Conservation (phyloP, 495 filamentous ascomycete genomes). For the Xylaria venustula region DNA sequence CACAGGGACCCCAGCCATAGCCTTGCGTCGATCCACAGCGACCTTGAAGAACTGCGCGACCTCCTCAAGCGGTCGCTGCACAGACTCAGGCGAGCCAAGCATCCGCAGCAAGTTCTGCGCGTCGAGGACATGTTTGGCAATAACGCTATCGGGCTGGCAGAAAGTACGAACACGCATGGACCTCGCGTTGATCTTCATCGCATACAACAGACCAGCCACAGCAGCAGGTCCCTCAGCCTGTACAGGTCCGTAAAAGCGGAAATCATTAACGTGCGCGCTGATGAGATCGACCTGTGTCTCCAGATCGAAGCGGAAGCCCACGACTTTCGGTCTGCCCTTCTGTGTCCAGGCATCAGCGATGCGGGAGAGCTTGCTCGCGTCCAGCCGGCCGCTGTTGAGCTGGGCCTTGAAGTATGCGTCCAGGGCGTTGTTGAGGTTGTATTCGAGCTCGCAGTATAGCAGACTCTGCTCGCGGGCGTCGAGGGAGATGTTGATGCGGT, state of each 20-base stretch:
- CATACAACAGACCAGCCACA: slow-evolving; percentile 36
- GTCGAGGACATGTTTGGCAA: slow-evolving; percentile 46
- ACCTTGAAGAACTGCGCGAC: slow-evolving; percentile 38
- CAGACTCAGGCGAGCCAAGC: slow-evolving; percentile 27
- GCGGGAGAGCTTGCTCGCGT: slow-evolving; percentile 30
- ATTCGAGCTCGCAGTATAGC: slow-evolving; percentile 48
- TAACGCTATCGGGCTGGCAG: slow-evolving; percentile 48
- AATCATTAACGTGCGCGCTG: slow-evolving; percentile 34
- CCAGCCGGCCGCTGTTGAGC: slow-evolving; percentile 38
- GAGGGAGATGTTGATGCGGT: slow-evolving; percentile 36
- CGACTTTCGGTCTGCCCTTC: slow-evolving; percentile 42
- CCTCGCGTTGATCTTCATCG: slow-evolving; percentile 40
- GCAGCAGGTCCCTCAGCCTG: slow-evolving; percentile 19
- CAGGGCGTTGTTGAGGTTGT: slow-evolving; percentile 31
- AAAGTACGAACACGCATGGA: slow-evolving; percentile 40
- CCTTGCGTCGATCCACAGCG: slow-evolving; percentile 24
- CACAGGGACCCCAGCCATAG: neutral
- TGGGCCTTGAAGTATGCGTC: slow-evolving; percentile 39
- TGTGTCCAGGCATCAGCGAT: slow-evolving; percentile 39
- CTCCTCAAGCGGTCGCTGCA: slow-evolving; percentile 38
- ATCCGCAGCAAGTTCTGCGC: slow-evolving; percentile 37
- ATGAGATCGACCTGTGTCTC: slow-evolving; percentile 50
- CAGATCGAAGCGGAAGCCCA: slow-evolving; percentile 47
- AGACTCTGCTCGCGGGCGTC: slow-evolving; percentile 45
- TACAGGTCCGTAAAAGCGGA: slow-evolving; percentile 42